Conservation (phyloP, 495 filamentous ascomycete genomes). For the Penicillium canescens region DNA sequence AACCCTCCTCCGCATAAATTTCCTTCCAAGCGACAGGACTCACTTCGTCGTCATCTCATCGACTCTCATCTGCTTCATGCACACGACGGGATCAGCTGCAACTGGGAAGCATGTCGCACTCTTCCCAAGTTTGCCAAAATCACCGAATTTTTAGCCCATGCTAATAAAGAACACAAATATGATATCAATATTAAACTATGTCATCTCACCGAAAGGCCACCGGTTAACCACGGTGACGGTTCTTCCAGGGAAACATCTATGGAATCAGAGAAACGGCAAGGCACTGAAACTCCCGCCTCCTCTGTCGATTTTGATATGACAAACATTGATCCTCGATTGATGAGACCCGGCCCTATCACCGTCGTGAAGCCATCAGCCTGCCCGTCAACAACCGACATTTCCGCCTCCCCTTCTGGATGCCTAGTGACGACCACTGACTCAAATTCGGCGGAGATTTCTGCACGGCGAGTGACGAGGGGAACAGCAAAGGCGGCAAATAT, state of each 20-base stretch:
- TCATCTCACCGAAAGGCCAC: conserved; percentile 17
- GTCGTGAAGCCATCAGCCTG: conserved; percentile 1
- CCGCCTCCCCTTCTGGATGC: conserved; percentile 12
- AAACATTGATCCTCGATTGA: conserved; percentile 24
- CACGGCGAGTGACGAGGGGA: conserved; percentile 15
- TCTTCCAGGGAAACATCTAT: conserved; percentile 16
- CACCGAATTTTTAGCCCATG: conserved; percentile 31
- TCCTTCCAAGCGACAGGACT: conserved; percentile 27
- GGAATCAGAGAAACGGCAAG: conserved; percentile 17
- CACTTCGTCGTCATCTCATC: conserved; percentile 32
- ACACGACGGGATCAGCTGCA: conserved; percentile 28
- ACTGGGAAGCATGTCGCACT: conserved; percentile 23
- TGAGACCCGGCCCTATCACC: conserved; percentile 5
- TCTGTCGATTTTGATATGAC: conserved; percentile 18
- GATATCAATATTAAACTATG: conserved; percentile 28
- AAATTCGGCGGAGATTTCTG: conserved; percentile 11
- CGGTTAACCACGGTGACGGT: conserved; percentile 13
- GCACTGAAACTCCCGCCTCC: conserved; percentile 21
- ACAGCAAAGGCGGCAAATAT: conserved; percentile 13
- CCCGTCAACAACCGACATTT: conserved; percentile 5
- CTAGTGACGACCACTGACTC: conserved; percentile 4
- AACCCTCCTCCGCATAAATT: conserved; percentile 32
- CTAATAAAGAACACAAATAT: conserved; percentile 20
- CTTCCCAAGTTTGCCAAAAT: conserved; percentile 22
- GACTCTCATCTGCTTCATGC: conserved; percentile 22